A percentile compares a stretch with the other conserved stretches of the same genome.
Conservation (phyloP, 768 basidiomycete genomes). For the Kwoniella europaea region DNA sequence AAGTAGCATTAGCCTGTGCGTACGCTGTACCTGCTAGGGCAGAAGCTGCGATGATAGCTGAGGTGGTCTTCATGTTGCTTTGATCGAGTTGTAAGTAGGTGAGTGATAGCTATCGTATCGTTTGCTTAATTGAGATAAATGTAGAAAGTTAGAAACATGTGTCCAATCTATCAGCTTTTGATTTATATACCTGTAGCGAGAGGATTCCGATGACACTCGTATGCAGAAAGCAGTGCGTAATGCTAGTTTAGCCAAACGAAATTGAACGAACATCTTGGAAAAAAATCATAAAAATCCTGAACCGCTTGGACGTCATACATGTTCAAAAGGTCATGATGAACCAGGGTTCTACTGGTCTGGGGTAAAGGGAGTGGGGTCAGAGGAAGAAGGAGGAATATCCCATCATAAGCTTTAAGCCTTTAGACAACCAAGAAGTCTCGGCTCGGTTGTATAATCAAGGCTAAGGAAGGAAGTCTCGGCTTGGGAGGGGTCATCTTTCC, state of each 20-base stretch:
- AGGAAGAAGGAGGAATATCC: neutral
- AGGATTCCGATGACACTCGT: neutral
- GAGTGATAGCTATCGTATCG: too few species aligned
- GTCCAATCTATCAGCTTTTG: too few species aligned
- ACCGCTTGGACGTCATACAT: too few species aligned
- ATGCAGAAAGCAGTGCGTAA: neutral
- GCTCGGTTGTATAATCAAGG: neutral
- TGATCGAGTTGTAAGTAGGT: neutral
- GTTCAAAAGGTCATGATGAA: too few species aligned
- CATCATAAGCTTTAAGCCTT: too few species aligned
- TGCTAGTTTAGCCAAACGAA: neutral
- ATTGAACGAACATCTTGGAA: neutral
- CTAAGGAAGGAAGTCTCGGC: neutral
- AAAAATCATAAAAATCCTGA: neutral
- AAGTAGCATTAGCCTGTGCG: slow-evolving; percentile 3
- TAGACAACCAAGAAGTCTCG: neutral
- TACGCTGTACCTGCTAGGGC: slow-evolving; percentile 1
- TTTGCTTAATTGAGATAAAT: too few species aligned
- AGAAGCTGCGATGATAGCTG: slow-evolving; percentile 10
- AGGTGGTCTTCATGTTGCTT: slow-evolving; percentile 7
- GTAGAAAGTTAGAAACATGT: too few species aligned
- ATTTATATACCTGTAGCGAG: neutral
- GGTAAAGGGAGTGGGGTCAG: neutral
- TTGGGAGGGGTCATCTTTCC: neutral
- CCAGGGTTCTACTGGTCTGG: too few species aligned